Evolutionary conservation across 257 asterid genomes (phyloP).

Genomic region (Ligustrum vulgare): DNA sequence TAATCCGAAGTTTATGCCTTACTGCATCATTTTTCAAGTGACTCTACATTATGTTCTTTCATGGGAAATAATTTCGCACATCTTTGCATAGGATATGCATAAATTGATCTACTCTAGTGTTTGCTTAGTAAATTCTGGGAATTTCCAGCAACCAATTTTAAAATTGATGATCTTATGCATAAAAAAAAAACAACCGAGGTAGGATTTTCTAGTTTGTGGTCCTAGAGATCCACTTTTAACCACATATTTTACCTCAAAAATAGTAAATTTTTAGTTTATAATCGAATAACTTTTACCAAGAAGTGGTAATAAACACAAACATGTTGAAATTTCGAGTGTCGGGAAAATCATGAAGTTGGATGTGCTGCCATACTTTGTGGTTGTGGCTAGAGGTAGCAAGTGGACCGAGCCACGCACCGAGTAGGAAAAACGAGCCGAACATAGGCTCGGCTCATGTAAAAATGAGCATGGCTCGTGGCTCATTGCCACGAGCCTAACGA

Average conservation of each 20-base stretch:
- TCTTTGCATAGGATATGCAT: no score
- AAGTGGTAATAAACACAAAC: neutral
- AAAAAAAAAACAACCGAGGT: neutral
- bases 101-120: no score
- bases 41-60: slow-evolving; percentile 20
- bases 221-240: neutral
- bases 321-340: neutral
- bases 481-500: no score
- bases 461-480: no score
- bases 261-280: no score
- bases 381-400: neutral
- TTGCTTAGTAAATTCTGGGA: no score
- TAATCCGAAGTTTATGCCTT: neutral
- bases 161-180: neutral
- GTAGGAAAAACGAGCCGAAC: no score
- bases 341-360: neutral
- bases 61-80: neutral
- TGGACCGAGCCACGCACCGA: no score
- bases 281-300: no score
- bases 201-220: neutral
- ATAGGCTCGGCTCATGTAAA: no score
- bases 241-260: no score
- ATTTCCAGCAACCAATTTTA: no score
- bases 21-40: slow-evolving; percentile 14
- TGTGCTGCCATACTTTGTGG: slow-evolving; percentile 2